Evolutionary conservation across 2,329 filamentous ascomycete genomes (phyloP).

Genomic region (Cytospora piceae): DNA sequence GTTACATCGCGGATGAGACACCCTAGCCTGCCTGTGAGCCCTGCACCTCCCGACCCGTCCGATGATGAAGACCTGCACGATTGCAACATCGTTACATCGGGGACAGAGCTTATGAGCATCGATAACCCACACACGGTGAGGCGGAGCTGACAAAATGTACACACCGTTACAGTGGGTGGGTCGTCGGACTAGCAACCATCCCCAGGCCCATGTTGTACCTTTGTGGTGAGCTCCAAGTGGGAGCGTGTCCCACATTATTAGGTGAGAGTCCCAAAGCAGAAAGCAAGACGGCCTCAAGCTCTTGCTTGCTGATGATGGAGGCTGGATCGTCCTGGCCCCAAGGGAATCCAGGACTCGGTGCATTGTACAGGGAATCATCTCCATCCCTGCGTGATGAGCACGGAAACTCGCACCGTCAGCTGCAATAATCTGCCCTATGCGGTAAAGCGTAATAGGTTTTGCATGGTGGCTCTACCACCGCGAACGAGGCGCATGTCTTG

Average conservation of each 20-base stretch:
- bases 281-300: not conserved
- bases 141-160: conserved; percentile 18
- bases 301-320: conserved; percentile 2
- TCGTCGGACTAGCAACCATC: conserved; percentile 3
- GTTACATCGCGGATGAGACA: conserved; percentile 28
- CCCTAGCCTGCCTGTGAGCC: conserved; percentile 17
- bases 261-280: conserved; percentile 17
- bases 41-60: conserved; percentile 26
- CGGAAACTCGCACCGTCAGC: conserved; percentile 21
- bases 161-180: conserved; percentile 6
- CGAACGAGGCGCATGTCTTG: conserved; percentile 23
- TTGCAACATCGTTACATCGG: conserved; percentile 17
- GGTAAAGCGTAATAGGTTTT: conserved; percentile 12
- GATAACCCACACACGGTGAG: conserved; percentile 16
- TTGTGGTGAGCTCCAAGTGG: not conserved
- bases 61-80: conserved; percentile 22
- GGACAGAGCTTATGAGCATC: conserved; percentile 20
- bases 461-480: conserved; percentile 22
- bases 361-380: conserved; percentile 3
- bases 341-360: not conserved
- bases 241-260: not conserved
- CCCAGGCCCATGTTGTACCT: not conserved
- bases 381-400: conserved; percentile 20
- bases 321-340: conserved; percentile 17
- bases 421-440: conserved; percentile 8